Evolutionary conservation across 305 asterid genomes (phyloP).

Genomic region (Fraxinus floribunda): DNA sequence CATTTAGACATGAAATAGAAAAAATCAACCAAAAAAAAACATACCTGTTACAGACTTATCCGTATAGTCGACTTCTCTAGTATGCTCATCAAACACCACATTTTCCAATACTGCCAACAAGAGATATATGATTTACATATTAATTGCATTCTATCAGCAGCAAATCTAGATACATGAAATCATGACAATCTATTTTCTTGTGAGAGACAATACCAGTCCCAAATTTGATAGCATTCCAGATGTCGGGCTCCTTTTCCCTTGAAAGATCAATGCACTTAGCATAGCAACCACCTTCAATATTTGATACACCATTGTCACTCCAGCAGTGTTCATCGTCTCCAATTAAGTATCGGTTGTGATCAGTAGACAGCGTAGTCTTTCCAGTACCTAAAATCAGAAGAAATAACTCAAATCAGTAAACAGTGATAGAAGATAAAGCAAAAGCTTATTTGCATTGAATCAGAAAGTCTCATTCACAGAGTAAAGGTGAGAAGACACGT

Average conservation of each 20-base stretch:
- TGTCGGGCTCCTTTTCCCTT: constrained; percentile 69
- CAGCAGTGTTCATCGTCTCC: constrained; percentile 99
- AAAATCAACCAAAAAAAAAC: background rate
- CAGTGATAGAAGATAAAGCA: background rate
- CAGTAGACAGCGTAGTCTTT: constrained; percentile 93
- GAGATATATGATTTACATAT: background rate
- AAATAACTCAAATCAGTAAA: constrained; percentile 1
- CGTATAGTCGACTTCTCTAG: constrained; percentile 79
- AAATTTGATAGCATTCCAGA: constrained; percentile 96
- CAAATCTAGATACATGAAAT: background rate
- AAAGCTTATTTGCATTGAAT: background rate
- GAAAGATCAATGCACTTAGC: constrained; percentile 76
- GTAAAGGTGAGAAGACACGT: constrained; percentile 27
- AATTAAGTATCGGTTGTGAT: constrained; percentile 82
- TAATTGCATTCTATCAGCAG: background rate
- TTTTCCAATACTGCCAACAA: constrained; percentile 72
- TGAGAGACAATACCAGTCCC: constrained; percentile 68
- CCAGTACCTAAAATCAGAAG: constrained; percentile 67
- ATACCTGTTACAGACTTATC: constrained; percentile 96
- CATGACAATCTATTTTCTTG: background rate
- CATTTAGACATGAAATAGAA: background rate
- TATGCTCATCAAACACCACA: constrained; percentile 91
- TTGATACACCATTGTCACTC: constrained; percentile 87
- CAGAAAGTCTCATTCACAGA: constrained; percentile 17
- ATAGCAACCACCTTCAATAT: constrained; percentile 98